Percentiles rank a stretch among this genome's conserved stretches.
phyloP scores from a whole-genome alignment of 306 rosid species.

The Luffa acutangula region DNA sequence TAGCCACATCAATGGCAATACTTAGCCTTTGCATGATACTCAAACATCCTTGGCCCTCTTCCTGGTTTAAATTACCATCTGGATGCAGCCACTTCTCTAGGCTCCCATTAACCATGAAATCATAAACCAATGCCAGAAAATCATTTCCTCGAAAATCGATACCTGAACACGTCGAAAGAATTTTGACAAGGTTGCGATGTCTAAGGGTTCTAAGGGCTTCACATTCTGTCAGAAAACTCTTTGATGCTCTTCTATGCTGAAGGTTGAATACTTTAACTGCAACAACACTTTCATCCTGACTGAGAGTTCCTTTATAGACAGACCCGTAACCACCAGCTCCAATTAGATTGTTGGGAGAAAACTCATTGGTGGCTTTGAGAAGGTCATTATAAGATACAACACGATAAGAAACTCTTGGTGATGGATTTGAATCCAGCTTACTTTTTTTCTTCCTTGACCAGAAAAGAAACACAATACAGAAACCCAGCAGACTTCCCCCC shows the following conservation, averaged over 20 bases:
- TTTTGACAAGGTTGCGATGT: slow-evolving; percentile 15
- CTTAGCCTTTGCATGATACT: not conserved
- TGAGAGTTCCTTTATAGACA: slow-evolving; percentile 17
- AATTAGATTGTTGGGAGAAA: slow-evolving; percentile 16
- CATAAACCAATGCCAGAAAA: slow-evolving; percentile 54
- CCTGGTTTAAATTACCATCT: slow-evolving; percentile 18
- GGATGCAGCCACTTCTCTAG: slow-evolving; percentile 57
- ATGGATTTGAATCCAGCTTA: not conserved
- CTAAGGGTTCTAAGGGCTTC: slow-evolving; percentile 11
- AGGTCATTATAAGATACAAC: slow-evolving; percentile 21
- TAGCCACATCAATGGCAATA: slow-evolving; percentile 40
- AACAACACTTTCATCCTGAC: not conserved
- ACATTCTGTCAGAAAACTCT: slow-evolving; percentile 18
- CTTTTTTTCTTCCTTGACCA: not conserved
- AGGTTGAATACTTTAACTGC: slow-evolving; percentile 21
- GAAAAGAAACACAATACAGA: not conserved
- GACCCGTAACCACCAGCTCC: slow-evolving; percentile 22
- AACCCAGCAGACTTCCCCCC: not conserved
- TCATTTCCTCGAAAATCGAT: slow-evolving; percentile 30
- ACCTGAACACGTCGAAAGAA: slow-evolving; percentile 10
- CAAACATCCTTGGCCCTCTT: not conserved
- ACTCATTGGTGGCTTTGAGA: slow-evolving; percentile 19
- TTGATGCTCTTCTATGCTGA: slow-evolving; percentile 3
- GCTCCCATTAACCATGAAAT: slow-evolving; percentile 47
- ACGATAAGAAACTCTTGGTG: not conserved